Evolutionary conservation across 805 yeast genomes (phyloP).

Genomic region (Metschnikowia gelsemii): DNA sequence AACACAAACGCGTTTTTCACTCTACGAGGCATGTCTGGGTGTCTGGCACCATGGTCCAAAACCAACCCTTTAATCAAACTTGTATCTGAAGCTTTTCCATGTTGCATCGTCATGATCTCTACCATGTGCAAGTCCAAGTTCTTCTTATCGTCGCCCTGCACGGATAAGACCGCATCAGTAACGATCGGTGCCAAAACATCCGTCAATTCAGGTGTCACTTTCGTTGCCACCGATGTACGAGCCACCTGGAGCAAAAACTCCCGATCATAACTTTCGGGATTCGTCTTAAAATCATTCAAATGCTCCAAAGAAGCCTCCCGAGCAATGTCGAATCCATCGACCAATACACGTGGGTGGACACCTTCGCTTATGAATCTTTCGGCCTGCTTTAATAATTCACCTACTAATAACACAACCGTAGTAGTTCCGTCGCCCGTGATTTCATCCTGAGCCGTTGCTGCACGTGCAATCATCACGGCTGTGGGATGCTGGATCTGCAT

Average conservation of each 20-base stretch:
- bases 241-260: constrained; percentile 92
- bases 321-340: constrained; percentile 93
- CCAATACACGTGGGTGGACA: constrained; percentile 89
- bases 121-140: constrained; percentile 91
- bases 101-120: constrained; percentile 98
- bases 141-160: constrained; percentile 49
- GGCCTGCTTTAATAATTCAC: constrained; percentile 92
- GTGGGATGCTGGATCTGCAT: constrained; percentile 81
- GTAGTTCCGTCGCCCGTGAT: constrained; percentile 99
- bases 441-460: constrained; percentile 98
- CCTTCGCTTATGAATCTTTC: constrained; percentile 91
- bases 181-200: constrained; percentile 89
- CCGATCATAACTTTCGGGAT: constrained; percentile 61
- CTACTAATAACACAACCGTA: constrained; percentile 89
- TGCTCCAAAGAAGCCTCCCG: constrained; percentile 70
- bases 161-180: constrained; percentile 90
- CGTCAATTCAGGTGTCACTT: constrained; percentile 73
- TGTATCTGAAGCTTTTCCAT: constrained; percentile 81
- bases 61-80: constrained; percentile 84
- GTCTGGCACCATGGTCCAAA: constrained; percentile 97
- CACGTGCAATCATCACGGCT: constrained; percentile 70
- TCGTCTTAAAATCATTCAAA: constrained; percentile 63
- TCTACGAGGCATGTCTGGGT: constrained; percentile 96
- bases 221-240: constrained; percentile 82
- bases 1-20: constrained; percentile 81